Conservation (phyloP, 1,139 yeast genomes). For the Candida labiduridarum region DNA sequence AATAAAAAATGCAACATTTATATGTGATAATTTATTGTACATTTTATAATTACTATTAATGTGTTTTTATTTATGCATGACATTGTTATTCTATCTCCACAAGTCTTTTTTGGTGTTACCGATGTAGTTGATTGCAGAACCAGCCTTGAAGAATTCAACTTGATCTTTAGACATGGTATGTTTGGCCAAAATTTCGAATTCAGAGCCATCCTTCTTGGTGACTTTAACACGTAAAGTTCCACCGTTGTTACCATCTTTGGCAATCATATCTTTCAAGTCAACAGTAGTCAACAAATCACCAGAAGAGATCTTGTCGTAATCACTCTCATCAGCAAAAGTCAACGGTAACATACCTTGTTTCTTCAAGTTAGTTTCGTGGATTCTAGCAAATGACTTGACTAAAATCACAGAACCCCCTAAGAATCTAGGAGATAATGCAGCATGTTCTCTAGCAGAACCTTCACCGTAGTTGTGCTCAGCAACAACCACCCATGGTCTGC, state of each 20-base stretch:
- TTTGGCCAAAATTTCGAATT: slow-evolving; percentile 71
- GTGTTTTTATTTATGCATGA: not conserved
- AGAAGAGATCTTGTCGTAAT: slow-evolving; percentile 76
- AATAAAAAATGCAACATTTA: not conserved
- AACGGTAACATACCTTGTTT: slow-evolving; percentile 97
- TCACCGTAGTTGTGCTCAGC: slow-evolving; percentile 99
- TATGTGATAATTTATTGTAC: not conserved
- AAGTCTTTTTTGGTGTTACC: slow-evolving; percentile 49
- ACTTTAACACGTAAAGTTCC: slow-evolving; percentile 73
- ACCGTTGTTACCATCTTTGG: slow-evolving; percentile 83
- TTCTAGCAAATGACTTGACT: slow-evolving; percentile 96
- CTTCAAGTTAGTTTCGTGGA: slow-evolving; percentile 79
- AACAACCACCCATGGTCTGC: slow-evolving; percentile 88
- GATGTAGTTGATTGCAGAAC: slow-evolving; percentile 92
- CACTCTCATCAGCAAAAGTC: slow-evolving; percentile 85
- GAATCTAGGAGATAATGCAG: slow-evolving; percentile 93
- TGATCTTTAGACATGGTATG: slow-evolving; percentile 98
- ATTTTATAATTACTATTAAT: not conserved
- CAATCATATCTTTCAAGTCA: slow-evolving; percentile 76
- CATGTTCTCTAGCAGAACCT: slow-evolving; percentile 99
- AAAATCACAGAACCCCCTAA: slow-evolving; percentile 87
- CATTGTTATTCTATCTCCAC: not conserved
- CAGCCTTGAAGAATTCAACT: slow-evolving; percentile 93
- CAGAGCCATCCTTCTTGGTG: slow-evolving; percentile 73
- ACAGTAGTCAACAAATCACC: slow-evolving; percentile 82